phyloP scores from a whole-genome alignment of 2,329 filamentous ascomycete species.

The Aspergillus unguis region DNA sequence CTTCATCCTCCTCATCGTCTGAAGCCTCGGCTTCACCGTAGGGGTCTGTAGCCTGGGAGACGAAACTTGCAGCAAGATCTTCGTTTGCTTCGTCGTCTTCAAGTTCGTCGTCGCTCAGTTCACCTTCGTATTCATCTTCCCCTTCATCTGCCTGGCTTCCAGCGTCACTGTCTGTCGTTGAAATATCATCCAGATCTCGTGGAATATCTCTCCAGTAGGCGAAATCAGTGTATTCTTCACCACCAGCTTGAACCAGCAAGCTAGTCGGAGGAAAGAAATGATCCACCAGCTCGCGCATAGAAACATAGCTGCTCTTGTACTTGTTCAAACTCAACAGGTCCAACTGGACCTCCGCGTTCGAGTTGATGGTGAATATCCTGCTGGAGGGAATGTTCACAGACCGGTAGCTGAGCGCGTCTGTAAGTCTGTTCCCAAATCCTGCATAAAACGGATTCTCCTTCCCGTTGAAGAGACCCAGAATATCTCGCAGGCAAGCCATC shows the following conservation, averaged over 20 bases:
- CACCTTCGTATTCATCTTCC: slow-evolving; percentile 39
- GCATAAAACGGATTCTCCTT: slow-evolving; percentile 87
- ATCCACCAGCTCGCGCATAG: slow-evolving; percentile 94
- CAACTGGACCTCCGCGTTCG: slow-evolving; percentile 89
- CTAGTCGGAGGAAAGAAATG: slow-evolving; percentile 96
- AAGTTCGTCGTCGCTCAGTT: slow-evolving; percentile 51
- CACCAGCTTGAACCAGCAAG: slow-evolving; percentile 80
- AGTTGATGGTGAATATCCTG: slow-evolving; percentile 98
- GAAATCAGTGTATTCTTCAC: slow-evolving; percentile 95
- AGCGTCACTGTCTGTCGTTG: slow-evolving; percentile 68
- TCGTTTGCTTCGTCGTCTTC: slow-evolving; percentile 51
- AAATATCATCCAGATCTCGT: slow-evolving; percentile 83
- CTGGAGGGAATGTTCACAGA: slow-evolving; percentile 93
- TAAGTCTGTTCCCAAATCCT: slow-evolving; percentile 93
- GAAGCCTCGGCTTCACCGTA: slow-evolving; percentile 46
- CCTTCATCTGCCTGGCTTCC: slow-evolving; percentile 45
- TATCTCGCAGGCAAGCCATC: slow-evolving; percentile 96
- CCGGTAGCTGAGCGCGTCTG: slow-evolving; percentile 92
- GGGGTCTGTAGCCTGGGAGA: slow-evolving; percentile 29
- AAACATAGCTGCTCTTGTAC: slow-evolving; percentile 94
- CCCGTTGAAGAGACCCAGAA: slow-evolving; percentile 77
- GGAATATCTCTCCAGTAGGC: slow-evolving; percentile 90
- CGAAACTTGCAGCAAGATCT: slow-evolving; percentile 38
- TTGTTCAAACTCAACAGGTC: slow-evolving; percentile 88
- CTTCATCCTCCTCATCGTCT: slow-evolving; percentile 19